Conservation (phyloP, 805 yeast genomes). For the Priceomyces fermenticarens region DNA sequence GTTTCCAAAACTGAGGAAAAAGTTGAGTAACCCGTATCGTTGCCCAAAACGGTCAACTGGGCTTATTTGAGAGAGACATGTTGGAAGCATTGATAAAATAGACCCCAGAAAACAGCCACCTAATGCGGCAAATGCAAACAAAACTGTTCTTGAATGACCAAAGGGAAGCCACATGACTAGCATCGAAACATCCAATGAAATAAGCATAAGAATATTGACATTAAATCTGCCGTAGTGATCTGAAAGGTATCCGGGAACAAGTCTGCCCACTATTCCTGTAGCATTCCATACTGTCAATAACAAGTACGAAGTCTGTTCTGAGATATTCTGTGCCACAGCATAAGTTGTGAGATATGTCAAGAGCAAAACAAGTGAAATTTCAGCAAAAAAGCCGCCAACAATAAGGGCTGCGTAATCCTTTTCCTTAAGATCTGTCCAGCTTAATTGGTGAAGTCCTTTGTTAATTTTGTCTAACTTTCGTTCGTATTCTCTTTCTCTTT, state of each 20-base stretch:
- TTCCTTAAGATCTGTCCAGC: conserved; percentile 14
- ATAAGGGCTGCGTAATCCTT: conserved; percentile 23
- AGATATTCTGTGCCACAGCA: conserved; percentile 29
- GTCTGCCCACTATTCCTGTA: conserved; percentile 27
- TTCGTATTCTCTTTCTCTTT: conserved; percentile 1
- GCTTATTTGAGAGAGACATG: conserved; percentile 64
- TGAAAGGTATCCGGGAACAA: conserved; percentile 27
- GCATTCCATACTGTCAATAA: conserved; percentile 30
- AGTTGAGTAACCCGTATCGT: conserved; percentile 32
- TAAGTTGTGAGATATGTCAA: conserved; percentile 33
- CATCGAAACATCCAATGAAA: conserved; percentile 20
- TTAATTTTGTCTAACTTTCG: conserved; percentile 4
- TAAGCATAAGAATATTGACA: conserved; percentile 30
- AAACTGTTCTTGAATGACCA: conserved; percentile 20
- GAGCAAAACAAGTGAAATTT: conserved; percentile 24
- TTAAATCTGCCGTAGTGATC: conserved; percentile 29
- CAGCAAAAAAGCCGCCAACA: conserved; percentile 29
- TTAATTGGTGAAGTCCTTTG: conserved; percentile 4
- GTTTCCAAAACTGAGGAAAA: conserved; percentile 28
- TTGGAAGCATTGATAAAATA: conserved; percentile 34
- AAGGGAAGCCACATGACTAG: conserved; percentile 34
- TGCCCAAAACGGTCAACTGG: conserved; percentile 35
- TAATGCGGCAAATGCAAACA: conserved; percentile 30
- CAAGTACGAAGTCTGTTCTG: conserved; percentile 24
- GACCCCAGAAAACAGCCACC: conserved; percentile 36